Conservation (phyloP, 2,329 filamentous ascomycete species). For the Amylocarpus encephaloides region DNA sequence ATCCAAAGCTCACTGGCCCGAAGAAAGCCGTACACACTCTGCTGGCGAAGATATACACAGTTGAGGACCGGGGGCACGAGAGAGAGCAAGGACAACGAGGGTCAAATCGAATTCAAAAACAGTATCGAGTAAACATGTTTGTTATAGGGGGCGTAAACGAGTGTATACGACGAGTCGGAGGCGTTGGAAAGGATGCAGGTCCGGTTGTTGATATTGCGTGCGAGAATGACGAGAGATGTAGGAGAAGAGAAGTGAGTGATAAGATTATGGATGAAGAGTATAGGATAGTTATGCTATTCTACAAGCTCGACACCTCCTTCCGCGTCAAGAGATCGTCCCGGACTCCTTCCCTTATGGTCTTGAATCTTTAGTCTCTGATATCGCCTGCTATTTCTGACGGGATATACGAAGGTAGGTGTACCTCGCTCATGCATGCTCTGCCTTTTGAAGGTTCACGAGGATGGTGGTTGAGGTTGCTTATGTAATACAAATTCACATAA, state of each 20-base stretch:
- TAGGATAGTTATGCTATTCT: too few species aligned
- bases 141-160: conserved; percentile 2
- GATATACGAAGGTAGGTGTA: too few species aligned
- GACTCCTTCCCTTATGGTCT: too few species aligned
- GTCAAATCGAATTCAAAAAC: neutral
- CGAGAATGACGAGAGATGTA: neutral
- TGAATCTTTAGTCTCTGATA: too few species aligned
- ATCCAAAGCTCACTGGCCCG: neutral
- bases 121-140: conserved; percentile 2
- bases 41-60: neutral
- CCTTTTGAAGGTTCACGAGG: too few species aligned
- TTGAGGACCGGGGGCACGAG: neutral
- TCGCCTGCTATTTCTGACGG: too few species aligned
- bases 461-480: too few species aligned
- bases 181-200: neutral
- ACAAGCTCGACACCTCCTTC: too few species aligned
- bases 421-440: too few species aligned
- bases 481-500: too few species aligned
- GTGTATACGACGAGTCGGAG: neutral
- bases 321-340: too few species aligned
- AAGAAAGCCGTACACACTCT: neutral
- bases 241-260: neutral
- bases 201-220: neutral
- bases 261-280: too few species aligned
- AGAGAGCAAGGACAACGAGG: neutral